A percentile compares a stretch with the other conserved stretches of the same genome.
Conservation (phyloP, 1,284 basidiomycete species). For the Phellinidium pouzarii region DNA sequence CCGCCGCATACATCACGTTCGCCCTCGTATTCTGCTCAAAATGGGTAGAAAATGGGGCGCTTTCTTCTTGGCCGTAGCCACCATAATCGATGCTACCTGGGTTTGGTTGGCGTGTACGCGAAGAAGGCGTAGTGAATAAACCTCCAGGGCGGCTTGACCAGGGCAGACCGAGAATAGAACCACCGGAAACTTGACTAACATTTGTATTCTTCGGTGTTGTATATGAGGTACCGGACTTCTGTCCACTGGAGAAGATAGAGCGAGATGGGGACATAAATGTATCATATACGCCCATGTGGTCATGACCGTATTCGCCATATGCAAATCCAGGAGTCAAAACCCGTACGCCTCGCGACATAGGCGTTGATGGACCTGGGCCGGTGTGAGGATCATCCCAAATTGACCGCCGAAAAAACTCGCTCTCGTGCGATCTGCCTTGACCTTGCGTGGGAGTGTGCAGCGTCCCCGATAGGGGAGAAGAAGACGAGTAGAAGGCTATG, state of each 20-base stretch:
- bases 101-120: not conserved
- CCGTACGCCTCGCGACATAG: slow-evolving; percentile 35
- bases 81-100: slow-evolving; percentile 1
- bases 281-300: slow-evolving; percentile 1
- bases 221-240: not conserved
- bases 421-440: slow-evolving; percentile 6
- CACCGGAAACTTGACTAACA: not conserved
- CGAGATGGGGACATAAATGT: slow-evolving; percentile 6
- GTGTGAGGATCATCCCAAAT: slow-evolving; percentile 39
- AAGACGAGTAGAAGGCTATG: slow-evolving; percentile 15
- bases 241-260: not conserved
- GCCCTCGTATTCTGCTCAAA: not conserved
- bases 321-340: slow-evolving; percentile 23
- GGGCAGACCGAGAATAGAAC: not conserved
- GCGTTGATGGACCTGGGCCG: slow-evolving; percentile 42
- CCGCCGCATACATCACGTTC: slow-evolving; percentile 11
- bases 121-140: slow-evolving; percentile 8
- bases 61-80: slow-evolving; percentile 1
- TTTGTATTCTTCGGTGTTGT: slow-evolving; percentile 14
- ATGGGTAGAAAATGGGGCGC: not conserved
- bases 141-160: slow-evolving; percentile 13
- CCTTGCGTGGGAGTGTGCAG: slow-evolving; percentile 42
- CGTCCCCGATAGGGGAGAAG: slow-evolving; percentile 24
- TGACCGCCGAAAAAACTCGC: slow-evolving; percentile 25
- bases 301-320: not conserved